A percentile compares a stretch with the other conserved stretches of the same genome.
These are phyloP conservation scores for Trypanosoma cruzi DNA, from an alignment of 208 protist genomes.

Conservation along the genomic window DNA sequence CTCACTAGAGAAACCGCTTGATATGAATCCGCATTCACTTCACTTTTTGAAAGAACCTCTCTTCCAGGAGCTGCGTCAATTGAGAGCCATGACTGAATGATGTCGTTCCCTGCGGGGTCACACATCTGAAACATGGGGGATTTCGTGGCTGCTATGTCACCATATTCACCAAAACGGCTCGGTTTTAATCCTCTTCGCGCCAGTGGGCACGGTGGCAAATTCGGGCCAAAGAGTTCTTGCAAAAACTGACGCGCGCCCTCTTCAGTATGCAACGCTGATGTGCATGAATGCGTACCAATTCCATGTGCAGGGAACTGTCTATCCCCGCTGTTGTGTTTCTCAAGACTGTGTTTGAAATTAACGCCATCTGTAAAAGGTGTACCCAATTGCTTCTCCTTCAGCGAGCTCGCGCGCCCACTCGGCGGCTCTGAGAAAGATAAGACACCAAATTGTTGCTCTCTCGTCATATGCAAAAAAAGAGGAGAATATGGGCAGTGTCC, in stretches of 20 bases:
- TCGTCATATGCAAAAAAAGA: not conserved
- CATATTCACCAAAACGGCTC: not conserved
- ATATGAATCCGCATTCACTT: not conserved
- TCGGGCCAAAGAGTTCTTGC: conserved; percentile 18
- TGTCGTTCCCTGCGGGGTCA: not conserved
- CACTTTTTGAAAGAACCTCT: not conserved
- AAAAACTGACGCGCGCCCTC: conserved; percentile 16
- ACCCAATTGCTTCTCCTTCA: not conserved
- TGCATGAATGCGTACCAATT: not conserved
- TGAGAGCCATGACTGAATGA: not conserved
- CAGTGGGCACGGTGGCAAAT: not conserved
- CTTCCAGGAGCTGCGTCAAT: not conserved
- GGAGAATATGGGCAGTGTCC: not conserved
- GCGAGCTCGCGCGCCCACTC: not conserved
- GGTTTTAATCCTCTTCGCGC: not conserved
- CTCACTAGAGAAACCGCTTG: not conserved
- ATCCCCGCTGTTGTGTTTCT: not conserved
- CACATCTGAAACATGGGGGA: not conserved
- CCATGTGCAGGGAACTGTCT: not conserved
- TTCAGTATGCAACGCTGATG: conserved; percentile 20
- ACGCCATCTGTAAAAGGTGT: not conserved
- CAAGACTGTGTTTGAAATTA: not conserved
- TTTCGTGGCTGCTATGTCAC: not conserved
- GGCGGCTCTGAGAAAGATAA: not conserved
- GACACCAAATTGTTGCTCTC: not conserved